A percentile compares a stretch with the other conserved stretches of the same genome.
Conservation (phyloP, 768 basidiomycete species). For the Boletus rex-veris region DNA sequence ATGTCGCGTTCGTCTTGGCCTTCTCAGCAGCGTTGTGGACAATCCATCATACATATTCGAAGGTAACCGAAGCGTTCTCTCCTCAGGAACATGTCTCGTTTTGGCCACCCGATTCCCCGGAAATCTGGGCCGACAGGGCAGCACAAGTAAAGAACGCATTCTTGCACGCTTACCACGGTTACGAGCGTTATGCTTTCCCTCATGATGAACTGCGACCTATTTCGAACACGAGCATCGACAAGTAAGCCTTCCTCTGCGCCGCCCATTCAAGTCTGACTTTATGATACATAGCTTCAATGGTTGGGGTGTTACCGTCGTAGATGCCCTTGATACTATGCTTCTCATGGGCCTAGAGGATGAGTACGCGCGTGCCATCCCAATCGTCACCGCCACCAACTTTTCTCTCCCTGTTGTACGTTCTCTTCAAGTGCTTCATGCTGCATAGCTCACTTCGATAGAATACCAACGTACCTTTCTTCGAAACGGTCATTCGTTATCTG, state of each 20-base stretch:
- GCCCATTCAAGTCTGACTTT: background rate
- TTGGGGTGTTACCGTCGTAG: slow-evolving; percentile 75
- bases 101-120: slow-evolving; percentile 29
- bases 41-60: slow-evolving; percentile 13
- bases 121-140: slow-evolving; percentile 52
- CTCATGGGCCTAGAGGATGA: slow-evolving; percentile 75
- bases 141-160: slow-evolving; percentile 59
- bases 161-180: slow-evolving; percentile 64
- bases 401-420: slow-evolving; percentile 39
- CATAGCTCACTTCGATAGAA: slow-evolving; percentile 14
- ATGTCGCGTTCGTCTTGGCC: slow-evolving; percentile 16
- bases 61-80: background rate
- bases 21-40: slow-evolving; percentile 17
- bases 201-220: slow-evolving; percentile 62
- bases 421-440: background rate
- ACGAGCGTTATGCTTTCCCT: slow-evolving; percentile 57
- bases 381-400: slow-evolving; percentile 50
- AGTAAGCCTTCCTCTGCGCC: slow-evolving; percentile 37
- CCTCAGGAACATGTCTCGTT: slow-evolving; percentile 13
- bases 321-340: slow-evolving; percentile 83
- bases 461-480: slow-evolving; percentile 58
- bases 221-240: slow-evolving; percentile 43
- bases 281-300: slow-evolving; percentile 61
- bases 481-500: slow-evolving; percentile 87
- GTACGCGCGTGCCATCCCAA: slow-evolving; percentile 58